phyloP scores from a whole-genome alignment of 306 rosid species.

The Quercus engelmannii region DNA sequence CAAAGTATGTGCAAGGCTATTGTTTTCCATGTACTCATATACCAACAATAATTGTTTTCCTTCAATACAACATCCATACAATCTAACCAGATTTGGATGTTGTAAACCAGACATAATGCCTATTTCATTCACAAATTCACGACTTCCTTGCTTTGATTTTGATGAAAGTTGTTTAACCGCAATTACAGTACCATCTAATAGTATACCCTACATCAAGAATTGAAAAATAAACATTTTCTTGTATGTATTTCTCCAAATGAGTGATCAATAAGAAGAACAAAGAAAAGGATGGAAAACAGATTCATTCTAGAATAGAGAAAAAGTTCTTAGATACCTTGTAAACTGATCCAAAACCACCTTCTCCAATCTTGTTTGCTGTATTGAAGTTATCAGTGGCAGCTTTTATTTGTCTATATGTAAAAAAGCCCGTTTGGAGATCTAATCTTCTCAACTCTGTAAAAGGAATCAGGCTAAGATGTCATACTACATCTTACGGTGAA shows the following conservation, averaged over 20 bases:
- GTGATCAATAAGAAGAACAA: neutral
- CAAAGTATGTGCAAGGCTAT: conserved; percentile 20
- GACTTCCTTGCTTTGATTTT: conserved; percentile 25
- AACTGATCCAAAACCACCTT: conserved; percentile 82
- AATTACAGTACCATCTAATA: conserved; percentile 20
- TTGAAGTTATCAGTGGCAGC: conserved; percentile 57
- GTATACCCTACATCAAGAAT: conserved; percentile 7
- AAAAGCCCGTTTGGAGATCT: conserved; percentile 19
- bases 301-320: neutral
- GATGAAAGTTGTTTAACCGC: conserved; percentile 26
- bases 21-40: neutral
- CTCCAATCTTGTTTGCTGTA: conserved; percentile 52
- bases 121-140: conserved; percentile 21
- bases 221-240: neutral
- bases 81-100: conserved; percentile 21
- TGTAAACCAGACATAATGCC: conserved; percentile 24
- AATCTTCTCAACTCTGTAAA: conserved; percentile 11
- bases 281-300: neutral
- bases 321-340: conserved; percentile 47
- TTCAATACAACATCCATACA: conserved; percentile 23
- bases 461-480: neutral
- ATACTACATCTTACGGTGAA: neutral
- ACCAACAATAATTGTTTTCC: conserved; percentile 16
- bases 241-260: neutral
- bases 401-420: conserved; percentile 14